Evolutionary conservation across 768 basidiomycete genomes (phyloP).

Genomic region (Rhodotorula taiwanensis): DNA sequence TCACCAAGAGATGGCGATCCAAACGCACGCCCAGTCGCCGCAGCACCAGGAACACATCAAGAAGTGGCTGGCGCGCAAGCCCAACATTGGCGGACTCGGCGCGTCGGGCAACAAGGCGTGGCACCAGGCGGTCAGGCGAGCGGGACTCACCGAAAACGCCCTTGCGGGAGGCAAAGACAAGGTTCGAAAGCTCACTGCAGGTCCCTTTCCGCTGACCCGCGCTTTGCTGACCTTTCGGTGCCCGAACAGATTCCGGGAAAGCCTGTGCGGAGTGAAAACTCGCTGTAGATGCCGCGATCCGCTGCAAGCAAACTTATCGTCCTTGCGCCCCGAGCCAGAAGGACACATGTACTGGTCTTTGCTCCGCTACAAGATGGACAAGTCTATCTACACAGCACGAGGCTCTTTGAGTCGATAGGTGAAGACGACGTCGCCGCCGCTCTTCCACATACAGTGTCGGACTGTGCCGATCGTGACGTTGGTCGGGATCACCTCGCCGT

Average conservation of each 20-base stretch:
- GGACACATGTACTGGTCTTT: too few species aligned
- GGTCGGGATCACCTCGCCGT: constrained; percentile 70
- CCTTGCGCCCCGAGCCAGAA: too few species aligned
- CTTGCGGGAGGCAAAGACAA: constrained; percentile 28
- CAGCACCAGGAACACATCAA: constrained; percentile 27
- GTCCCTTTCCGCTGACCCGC: background rate
- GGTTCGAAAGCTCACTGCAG: background rate
- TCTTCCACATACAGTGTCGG: constrained; percentile 76
- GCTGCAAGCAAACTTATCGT: too few species aligned
- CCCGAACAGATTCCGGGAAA: constrained; percentile 22
- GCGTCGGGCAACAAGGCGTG: constrained; percentile 20
- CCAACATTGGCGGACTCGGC: constrained; percentile 24
- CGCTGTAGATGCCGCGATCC: background rate
- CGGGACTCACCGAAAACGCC: background rate
- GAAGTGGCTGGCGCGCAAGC: constrained; percentile 17
- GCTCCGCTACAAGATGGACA: too few species aligned
- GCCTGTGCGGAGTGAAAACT: background rate
- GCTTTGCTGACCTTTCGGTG: background rate
- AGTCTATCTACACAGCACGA: background rate
- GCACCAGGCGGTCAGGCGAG: constrained; percentile 17
- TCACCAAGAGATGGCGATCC: constrained; percentile 13
- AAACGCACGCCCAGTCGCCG: constrained; percentile 1
- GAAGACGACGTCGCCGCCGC: constrained; percentile 35
- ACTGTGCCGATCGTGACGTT: constrained; percentile 86
- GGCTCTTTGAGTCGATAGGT: constrained; percentile 24